Evolutionary conservation across 768 basidiomycete species (phyloP).

Genomic region (Hortiboletus campestris): DNA sequence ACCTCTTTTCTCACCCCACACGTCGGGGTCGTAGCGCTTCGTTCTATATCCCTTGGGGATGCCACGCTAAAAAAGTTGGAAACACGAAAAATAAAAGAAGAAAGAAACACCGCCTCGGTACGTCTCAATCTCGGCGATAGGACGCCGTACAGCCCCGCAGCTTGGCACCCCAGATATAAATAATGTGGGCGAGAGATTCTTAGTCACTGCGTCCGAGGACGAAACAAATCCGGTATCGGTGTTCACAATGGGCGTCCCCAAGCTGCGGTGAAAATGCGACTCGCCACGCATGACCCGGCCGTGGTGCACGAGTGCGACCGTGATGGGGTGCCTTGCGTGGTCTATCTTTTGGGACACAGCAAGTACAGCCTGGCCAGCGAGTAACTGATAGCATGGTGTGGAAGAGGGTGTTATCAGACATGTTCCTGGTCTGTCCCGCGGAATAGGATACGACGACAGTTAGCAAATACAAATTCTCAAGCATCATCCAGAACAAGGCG

Average conservation of each 20-base stretch:
- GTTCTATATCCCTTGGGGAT: background rate
- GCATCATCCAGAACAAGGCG: conserved; percentile 86
- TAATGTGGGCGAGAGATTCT: background rate
- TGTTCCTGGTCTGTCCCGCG: conserved; percentile 2
- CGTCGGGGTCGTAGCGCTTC: too few relatives aligned
- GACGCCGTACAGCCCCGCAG: background rate
- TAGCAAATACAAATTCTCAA: conserved; percentile 22
- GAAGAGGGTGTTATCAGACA: background rate
- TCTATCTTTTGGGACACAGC: conserved; percentile 7
- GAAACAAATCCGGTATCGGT: background rate
- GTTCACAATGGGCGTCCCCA: background rate
- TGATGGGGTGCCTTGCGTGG: background rate
- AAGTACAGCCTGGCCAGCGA: conserved; percentile 6
- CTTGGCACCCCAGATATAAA: background rate
- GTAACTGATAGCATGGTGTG: conserved; percentile 3
- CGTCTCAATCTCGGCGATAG: conserved; percentile 8
- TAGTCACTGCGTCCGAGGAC: background rate
- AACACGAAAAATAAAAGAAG: too few relatives aligned
- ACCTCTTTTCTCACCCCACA: conserved; percentile 8
- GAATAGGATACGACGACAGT: background rate
- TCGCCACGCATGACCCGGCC: conserved; percentile 17
- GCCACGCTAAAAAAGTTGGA: background rate
- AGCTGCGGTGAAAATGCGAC: conserved; percentile 5
- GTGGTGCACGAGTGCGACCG: background rate
- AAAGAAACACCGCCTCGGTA: background rate